Evolutionary conservation across 805 yeast species (phyloP).

Genomic region (Kodamaea kakaduensis): DNA sequence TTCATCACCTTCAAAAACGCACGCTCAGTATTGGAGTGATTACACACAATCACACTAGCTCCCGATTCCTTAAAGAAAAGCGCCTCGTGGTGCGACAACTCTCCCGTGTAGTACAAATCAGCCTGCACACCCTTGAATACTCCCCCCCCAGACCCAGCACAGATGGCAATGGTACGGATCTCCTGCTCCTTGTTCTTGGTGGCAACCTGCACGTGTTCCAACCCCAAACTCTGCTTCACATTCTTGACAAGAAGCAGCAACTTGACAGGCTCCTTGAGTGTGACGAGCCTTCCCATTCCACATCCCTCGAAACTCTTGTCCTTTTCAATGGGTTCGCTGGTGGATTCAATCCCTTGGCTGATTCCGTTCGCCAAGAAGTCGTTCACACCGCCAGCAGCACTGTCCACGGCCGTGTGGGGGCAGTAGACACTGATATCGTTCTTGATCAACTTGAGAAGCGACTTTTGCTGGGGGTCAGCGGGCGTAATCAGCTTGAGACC

Average conservation of each 20-base stretch:
- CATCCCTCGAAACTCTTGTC: conserved; percentile 45
- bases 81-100: conserved; percentile 90
- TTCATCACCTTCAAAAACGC: conserved; percentile 63
- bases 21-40: conserved; percentile 91
- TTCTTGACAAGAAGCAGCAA: conserved; percentile 44
- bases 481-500: conserved; percentile 71
- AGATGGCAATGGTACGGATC: conserved; percentile 66
- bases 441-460: conserved; percentile 67
- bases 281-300: conserved; percentile 79
- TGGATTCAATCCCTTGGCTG: conserved; percentile 17
- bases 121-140: conserved; percentile 60
- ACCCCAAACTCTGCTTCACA: conserved; percentile 50
- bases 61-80: conserved; percentile 69
- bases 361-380: conserved; percentile 80
- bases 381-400: conserved; percentile 89
- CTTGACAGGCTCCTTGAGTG: conserved; percentile 40
- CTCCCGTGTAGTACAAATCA: conserved; percentile 87
- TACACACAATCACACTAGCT: conserved; percentile 67
- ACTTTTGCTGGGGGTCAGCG: conserved; percentile 73
- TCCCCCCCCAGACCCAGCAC: conserved; percentile 93
- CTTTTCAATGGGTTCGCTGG: conserved; percentile 43
- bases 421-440: conserved; percentile 84
- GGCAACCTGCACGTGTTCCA: conserved; percentile 64
- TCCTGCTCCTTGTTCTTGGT: conserved; percentile 22
- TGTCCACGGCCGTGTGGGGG: conserved; percentile 96